A percentile compares a stretch with the other conserved stretches of the same genome.
Evolutionary conservation across 176 grass and related monocot species (phyloP).

Genomic region (Themeda triandra): DNA sequence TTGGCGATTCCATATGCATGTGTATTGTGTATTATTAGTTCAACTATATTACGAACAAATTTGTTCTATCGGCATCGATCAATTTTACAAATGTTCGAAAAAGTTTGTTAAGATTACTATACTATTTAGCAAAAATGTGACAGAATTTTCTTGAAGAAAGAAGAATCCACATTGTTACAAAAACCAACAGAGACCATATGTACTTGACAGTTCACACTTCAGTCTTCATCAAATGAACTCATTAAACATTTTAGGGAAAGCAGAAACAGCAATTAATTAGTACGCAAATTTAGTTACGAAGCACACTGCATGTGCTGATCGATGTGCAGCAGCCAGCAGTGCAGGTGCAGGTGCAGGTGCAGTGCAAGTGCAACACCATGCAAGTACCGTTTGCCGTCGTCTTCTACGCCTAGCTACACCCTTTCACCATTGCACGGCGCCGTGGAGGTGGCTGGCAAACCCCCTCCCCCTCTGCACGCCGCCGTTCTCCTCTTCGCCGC

Average conservation of each 20-base stretch:
- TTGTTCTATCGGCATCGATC: too few relatives aligned
- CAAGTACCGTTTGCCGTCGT: background rate
- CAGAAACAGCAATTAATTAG: background rate
- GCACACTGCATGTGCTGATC: background rate
- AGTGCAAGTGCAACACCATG: background rate
- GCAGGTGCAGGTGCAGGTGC: background rate
- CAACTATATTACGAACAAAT: too few relatives aligned
- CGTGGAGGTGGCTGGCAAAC: conserved; percentile 34
- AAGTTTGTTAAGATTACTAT: too few relatives aligned
- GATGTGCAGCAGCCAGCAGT: background rate
- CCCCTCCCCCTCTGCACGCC: conserved; percentile 32
- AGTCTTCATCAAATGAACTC: background rate
- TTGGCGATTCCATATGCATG: too few relatives aligned
- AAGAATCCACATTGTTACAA: too few relatives aligned
- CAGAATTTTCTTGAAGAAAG: too few relatives aligned
- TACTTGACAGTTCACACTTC: too few relatives aligned
- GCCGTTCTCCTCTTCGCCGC: conserved; percentile 24
- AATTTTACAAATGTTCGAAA: too few relatives aligned
- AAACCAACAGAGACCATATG: too few relatives aligned
- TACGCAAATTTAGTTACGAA: background rate
- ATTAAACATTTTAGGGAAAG: background rate
- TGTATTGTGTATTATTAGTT: too few relatives aligned
- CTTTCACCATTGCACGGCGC: conserved; percentile 47
- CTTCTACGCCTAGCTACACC: background rate
- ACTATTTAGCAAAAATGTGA: too few relatives aligned